Percentiles rank a stretch among this genome's conserved stretches.
Conservation (phyloP, 805 yeast species). For the Kuraishia cidri region DNA sequence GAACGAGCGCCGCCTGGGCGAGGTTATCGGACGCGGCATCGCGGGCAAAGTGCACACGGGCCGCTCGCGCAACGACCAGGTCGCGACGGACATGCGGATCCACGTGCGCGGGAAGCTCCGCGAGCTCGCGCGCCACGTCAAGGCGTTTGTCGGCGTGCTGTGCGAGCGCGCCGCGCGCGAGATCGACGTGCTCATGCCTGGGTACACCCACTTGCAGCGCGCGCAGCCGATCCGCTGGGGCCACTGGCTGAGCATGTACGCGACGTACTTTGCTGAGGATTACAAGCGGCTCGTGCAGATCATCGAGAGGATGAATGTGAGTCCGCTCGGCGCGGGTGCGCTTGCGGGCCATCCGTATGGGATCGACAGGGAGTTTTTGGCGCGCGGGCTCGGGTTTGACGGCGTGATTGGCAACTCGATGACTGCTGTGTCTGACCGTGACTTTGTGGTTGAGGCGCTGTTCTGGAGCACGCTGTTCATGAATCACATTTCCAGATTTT, state of each 20-base stretch:
- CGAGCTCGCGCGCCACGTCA: slow-evolving; percentile 47
- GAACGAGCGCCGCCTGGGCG: slow-evolving; percentile 95
- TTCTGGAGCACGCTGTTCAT: slow-evolving; percentile 93
- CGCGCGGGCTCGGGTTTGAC: slow-evolving; percentile 68
- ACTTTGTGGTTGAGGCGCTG: slow-evolving; percentile 90
- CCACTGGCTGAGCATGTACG: slow-evolving; percentile 92
- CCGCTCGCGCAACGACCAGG: slow-evolving; percentile 96
- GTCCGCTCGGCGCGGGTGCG: slow-evolving; percentile 97
- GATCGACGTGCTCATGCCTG: slow-evolving; percentile 94
- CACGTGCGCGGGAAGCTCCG: slow-evolving; percentile 75
- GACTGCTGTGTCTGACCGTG: slow-evolving; percentile 97
- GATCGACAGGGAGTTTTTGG: slow-evolving; percentile 89
- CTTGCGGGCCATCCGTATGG: slow-evolving; percentile 99
- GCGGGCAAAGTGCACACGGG: slow-evolving; percentile 99
- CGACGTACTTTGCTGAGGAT: slow-evolving; percentile 90
- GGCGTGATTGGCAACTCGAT: slow-evolving; percentile 92
- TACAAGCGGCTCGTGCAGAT: slow-evolving; percentile 77
- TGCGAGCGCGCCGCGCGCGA: slow-evolving; percentile 73
- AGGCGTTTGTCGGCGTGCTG: slow-evolving; percentile 58
- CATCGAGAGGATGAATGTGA: slow-evolving; percentile 71
- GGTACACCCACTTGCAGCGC: slow-evolving; percentile 96
- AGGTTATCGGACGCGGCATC: slow-evolving; percentile 84
- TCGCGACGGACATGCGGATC: slow-evolving; percentile 97
- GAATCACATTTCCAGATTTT: slow-evolving; percentile 91
- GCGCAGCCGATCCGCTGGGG: slow-evolving; percentile 99